Conservation (phyloP, 352 stramenopile species). For the Achlya hypogyna region DNA sequence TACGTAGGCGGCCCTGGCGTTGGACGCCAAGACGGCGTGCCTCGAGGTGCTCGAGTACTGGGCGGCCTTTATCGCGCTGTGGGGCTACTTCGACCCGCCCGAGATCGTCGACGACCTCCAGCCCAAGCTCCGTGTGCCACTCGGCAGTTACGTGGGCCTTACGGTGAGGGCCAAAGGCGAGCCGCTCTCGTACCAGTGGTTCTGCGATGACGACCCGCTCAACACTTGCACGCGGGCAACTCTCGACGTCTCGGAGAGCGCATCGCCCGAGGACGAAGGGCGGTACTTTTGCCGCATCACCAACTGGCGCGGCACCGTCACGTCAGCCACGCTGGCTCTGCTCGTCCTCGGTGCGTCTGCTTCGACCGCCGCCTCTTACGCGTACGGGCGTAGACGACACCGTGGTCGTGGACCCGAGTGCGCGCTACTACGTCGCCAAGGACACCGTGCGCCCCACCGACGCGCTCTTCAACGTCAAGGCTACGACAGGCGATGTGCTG, state of each 20-base stretch:
- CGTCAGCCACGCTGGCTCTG: conserved; percentile 30
- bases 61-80: conserved; percentile 45
- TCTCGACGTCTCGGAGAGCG: conserved; percentile 41
- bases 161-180: conserved; percentile 47
- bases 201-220: conserved; percentile 26
- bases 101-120: conserved; percentile 42
- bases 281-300: conserved; percentile 46
- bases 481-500: conserved; percentile 32
- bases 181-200: conserved; percentile 65
- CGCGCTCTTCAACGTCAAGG: conserved; percentile 29
- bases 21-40: conserved; percentile 15
- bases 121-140: conserved; percentile 23
- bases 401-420: conserved; percentile 13
- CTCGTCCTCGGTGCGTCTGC: conserved; percentile 26
- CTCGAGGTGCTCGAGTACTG: conserved; percentile 30
- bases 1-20: neutral
- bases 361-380: neutral
- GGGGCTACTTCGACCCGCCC: conserved; percentile 46
- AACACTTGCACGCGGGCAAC: conserved; percentile 34
- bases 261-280: conserved; percentile 48
- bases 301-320: conserved; percentile 38
- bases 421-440: conserved; percentile 17
- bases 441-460: conserved; percentile 25
- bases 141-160: conserved; percentile 46
- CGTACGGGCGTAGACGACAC: conserved; percentile 16